These are phyloP conservation scores for Entoloma clypeatum DNA, from an alignment of 1,284 basidiomycete species.

Conservation along the genomic window DNA sequence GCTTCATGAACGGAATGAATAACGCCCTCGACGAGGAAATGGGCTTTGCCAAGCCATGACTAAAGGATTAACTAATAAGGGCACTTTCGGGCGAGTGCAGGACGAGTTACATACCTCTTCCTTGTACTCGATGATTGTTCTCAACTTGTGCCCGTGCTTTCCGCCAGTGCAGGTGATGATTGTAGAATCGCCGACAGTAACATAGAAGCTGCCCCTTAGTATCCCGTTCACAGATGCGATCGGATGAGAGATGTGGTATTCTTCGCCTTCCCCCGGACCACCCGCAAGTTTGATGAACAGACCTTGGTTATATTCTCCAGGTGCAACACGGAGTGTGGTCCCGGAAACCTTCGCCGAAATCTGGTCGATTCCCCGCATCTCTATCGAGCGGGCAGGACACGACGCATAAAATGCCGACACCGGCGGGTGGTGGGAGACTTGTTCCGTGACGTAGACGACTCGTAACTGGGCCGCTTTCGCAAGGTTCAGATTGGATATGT, in stretches of 20 bases:
- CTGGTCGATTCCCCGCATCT: constrained; percentile 84
- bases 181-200: constrained; percentile 79
- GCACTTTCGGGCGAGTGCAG: constrained; percentile 2
- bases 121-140: constrained; percentile 90
- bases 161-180: constrained; percentile 81
- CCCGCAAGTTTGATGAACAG: constrained; percentile 78
- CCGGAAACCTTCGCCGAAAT: constrained; percentile 89
- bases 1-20: constrained; percentile 77
- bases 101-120: constrained; percentile 70
- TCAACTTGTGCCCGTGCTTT: constrained; percentile 56
- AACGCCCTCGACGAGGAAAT: constrained; percentile 87
- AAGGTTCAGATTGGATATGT: constrained; percentile 59
- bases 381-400: constrained; percentile 72
- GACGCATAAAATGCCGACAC: constrained; percentile 85
- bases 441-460: constrained; percentile 54
- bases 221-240: constrained; percentile 90
- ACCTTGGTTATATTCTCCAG: constrained; percentile 85
- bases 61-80: constrained; percentile 26
- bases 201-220: constrained; percentile 85
- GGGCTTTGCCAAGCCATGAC: constrained; percentile 91
- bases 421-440: constrained; percentile 96
- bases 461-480: constrained; percentile 45
- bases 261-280: constrained; percentile 77
- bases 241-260: constrained; percentile 89
- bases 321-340: constrained; percentile 77